Percentiles rank a stretch among this genome's conserved stretches.
Conservation (phyloP, 2,329 filamentous ascomycete genomes). For the Aspergillus vadensis region DNA sequence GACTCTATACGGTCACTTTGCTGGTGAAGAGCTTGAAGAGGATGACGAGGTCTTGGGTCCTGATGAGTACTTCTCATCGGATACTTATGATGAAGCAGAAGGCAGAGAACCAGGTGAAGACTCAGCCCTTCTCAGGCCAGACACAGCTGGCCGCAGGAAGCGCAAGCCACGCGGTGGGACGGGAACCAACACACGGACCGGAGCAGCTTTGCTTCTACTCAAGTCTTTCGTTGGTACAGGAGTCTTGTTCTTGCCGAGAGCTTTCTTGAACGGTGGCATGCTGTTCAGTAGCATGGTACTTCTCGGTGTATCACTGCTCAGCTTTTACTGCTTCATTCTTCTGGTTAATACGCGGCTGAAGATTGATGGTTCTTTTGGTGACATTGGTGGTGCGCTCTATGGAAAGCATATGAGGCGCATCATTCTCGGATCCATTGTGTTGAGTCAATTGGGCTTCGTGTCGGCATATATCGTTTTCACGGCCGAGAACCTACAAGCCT, state of each 20-base stretch:
- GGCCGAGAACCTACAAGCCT: conserved; percentile 90
- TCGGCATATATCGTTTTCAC: conserved; percentile 97
- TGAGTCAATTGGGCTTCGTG: conserved; percentile 94
- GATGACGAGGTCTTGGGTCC: conserved; percentile 86
- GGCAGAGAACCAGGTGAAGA: conserved; percentile 82
- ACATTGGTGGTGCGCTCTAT: conserved; percentile 90
- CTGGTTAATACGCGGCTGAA: conserved; percentile 82
- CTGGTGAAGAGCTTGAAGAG: conserved; percentile 93
- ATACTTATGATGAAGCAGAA: conserved; percentile 62
- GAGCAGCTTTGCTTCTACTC: conserved; percentile 80
- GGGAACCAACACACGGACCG: conserved; percentile 76
- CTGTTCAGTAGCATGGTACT: conserved; percentile 91
- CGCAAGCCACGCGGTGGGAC: conserved; percentile 72
- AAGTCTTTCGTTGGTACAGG: conserved; percentile 98
- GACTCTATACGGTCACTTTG: conserved; percentile 94
- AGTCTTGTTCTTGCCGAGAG: conserved; percentile 87
- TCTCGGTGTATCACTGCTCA: conserved; percentile 79
- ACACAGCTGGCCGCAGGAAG: conserved; percentile 69
- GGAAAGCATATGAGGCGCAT: conserved; percentile 85
- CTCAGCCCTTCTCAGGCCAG: conserved; percentile 73
- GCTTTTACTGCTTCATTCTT: conserved; percentile 97
- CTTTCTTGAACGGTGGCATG: conserved; percentile 96
- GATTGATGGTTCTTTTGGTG: conserved; percentile 93
- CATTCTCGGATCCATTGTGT: conserved; percentile 88
- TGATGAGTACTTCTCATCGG: conserved; percentile 89